Percentiles rank a stretch among this genome's conserved stretches.
phyloP scores from a whole-genome alignment of 148 eudicot species.

The Amaranthus hypochondriacus region DNA sequence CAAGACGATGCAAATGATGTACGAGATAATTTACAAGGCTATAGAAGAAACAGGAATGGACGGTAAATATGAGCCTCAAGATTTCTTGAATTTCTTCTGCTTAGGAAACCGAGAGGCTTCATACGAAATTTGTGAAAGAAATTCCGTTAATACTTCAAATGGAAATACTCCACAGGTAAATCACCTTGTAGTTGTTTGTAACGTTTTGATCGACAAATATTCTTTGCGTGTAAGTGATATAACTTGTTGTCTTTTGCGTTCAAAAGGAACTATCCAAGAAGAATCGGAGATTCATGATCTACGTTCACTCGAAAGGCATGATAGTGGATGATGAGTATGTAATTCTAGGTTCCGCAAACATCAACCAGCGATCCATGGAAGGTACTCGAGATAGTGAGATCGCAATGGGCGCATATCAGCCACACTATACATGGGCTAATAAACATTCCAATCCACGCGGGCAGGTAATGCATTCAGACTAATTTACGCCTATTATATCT shows the following conservation, averaged over 20 bases:
- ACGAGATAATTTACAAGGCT: slow-evolving; percentile 70
- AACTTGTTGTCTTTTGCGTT: not conserved
- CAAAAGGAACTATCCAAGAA: slow-evolving; percentile 44
- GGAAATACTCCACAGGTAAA: slow-evolving; percentile 61
- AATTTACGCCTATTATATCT: not conserved
- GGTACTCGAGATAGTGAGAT: slow-evolving; percentile 92
- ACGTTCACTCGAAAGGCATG: slow-evolving; percentile 96
- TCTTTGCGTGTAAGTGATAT: not conserved
- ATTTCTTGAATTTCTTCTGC: slow-evolving; percentile 82
- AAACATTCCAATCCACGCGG: slow-evolving; percentile 47
- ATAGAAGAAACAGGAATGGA: slow-evolving; percentile 64
- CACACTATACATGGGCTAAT: slow-evolving; percentile 62
- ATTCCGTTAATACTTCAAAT: slow-evolving; percentile 23
- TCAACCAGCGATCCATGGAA: slow-evolving; percentile 87
- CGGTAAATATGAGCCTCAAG: slow-evolving; percentile 61
- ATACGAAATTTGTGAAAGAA: slow-evolving; percentile 14
- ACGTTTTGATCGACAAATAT: too few species aligned
- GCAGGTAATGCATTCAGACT: slow-evolving; percentile 45
- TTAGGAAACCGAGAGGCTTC: slow-evolving; percentile 70
- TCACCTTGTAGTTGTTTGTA: not conserved
- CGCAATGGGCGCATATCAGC: slow-evolving; percentile 93
- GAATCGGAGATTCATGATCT: slow-evolving; percentile 76
- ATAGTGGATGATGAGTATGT: slow-evolving; percentile 86
- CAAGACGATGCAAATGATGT: slow-evolving; percentile 98
- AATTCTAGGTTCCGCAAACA: slow-evolving; percentile 84